Base-by-base conservation (phyloP, 345 rosid species). In the Citrus maxima region DNA sequence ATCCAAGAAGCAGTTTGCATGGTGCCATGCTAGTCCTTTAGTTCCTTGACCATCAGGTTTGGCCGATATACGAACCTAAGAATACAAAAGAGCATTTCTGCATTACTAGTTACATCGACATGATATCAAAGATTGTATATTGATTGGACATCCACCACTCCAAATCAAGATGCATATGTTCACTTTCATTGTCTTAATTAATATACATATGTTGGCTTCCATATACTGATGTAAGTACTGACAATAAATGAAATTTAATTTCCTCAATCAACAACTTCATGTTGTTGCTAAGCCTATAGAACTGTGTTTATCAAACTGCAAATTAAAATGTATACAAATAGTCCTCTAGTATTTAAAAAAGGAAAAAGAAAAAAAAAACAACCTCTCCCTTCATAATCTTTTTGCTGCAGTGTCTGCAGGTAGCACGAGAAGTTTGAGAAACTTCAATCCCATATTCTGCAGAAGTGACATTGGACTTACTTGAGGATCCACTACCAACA, bases 371-470 rank as follows among this genome's bases (percentile, higher is more conserved):
- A 19, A 18, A 13, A 22, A 38, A 16, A 30, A 30, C 24, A 82
- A 95, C 98, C 95, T 93, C 91, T 83, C 93, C 98, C 87, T 93
- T 93, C 87, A 86, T 82, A 72, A 95, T 95, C 84, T 93, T 95
- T 75, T 90, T 83, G 77, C 70, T 76, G 85, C 98, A 95, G 67
- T 61, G 73, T 85, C 78, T 87, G 88, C 98, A 95, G 77, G 88
- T 85, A 10, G 98, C 95, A 76, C 95, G 94, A 84, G 98, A 91
- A 79, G 90, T 89, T 78, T 82, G 88, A 12, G 98, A 92, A 54
- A 86, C 98, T 87, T 95, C 98, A 82, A 90, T 86, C 74, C 87
- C 91, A 79, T 80, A 84, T 80, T 89, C 92, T 74, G 81, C 81
- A 61, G 80, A 68, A 72, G 68, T 71, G 70, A 35, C 79, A 79